Conservation (phyloP, 495 filamentous ascomycete genomes). For the Aeminium ludgeri region DNA sequence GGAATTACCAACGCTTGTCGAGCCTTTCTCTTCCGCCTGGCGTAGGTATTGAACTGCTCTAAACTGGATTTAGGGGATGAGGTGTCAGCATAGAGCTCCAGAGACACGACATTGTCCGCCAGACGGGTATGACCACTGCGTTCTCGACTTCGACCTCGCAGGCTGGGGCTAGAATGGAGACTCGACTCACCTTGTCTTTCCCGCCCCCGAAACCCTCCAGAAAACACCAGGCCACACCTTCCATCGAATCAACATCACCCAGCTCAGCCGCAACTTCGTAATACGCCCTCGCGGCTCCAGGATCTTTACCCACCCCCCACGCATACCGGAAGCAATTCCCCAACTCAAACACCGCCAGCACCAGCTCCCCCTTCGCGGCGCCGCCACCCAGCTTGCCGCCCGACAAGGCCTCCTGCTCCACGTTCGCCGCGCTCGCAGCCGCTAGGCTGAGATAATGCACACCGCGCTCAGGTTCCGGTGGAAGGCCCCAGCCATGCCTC, state of each 20-base stretch:
- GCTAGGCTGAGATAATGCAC: slow-evolving; percentile 72
- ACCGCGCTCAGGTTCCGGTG: slow-evolving; percentile 51
- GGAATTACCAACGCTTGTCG: slow-evolving; percentile 81
- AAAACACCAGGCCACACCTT: slow-evolving; percentile 93
- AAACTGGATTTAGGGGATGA: slow-evolving; percentile 36
- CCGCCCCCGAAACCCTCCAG: slow-evolving; percentile 83
- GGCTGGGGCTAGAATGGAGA: not conserved
- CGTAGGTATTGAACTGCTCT: slow-evolving; percentile 86
- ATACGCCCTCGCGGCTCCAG: slow-evolving; percentile 77
- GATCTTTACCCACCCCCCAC: slow-evolving; percentile 83
- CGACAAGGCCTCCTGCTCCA: slow-evolving; percentile 73
- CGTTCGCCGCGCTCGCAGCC: slow-evolving; percentile 73
- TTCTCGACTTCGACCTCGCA: not conserved
- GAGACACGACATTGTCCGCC: slow-evolving; percentile 13
- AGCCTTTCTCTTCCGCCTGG: slow-evolving; percentile 73
- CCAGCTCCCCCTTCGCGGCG: slow-evolving; percentile 86
- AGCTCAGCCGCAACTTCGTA: slow-evolving; percentile 95
- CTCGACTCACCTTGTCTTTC: slow-evolving; percentile 80
- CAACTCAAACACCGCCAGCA: slow-evolving; percentile 90
- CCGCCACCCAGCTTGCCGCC: slow-evolving; percentile 89
- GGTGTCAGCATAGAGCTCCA: slow-evolving; percentile 9
- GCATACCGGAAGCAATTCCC: slow-evolving; percentile 93
- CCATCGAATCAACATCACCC: slow-evolving; percentile 94
- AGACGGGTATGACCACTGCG: not conserved
- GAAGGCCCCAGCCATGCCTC: slow-evolving; percentile 87